Conservation (phyloP, 2,329 filamentous ascomycete species). For the Claviceps arundinis region DNA sequence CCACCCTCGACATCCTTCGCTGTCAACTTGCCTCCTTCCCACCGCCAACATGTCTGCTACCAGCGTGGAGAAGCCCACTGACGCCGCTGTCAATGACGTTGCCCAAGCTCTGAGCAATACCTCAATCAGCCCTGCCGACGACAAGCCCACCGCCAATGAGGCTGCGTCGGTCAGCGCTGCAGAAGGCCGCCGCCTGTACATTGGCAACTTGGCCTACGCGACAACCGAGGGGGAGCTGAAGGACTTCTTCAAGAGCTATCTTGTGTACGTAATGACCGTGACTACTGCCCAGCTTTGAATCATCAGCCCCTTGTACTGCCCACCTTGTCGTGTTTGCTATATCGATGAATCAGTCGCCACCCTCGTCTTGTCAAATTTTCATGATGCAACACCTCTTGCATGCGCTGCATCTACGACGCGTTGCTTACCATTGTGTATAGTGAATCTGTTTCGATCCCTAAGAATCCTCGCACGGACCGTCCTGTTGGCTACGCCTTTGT, state of each 20-base stretch:
- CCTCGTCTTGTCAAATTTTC: background rate
- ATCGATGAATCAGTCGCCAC: background rate
- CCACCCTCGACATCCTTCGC: conserved; percentile 23
- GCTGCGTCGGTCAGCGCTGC: conserved; percentile 93
- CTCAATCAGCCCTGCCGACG: conserved; percentile 43
- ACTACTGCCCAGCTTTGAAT: background rate
- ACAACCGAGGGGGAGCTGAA: conserved; percentile 99
- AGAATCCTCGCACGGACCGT: conserved; percentile 97
- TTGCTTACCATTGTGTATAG: conserved; percentile 31
- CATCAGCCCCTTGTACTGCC: background rate
- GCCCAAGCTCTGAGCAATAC: conserved; percentile 62
- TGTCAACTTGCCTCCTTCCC: conserved; percentile 32
- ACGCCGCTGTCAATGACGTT: conserved; percentile 62
- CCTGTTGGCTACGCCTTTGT: conserved; percentile 98
- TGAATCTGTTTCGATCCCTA: conserved; percentile 97
- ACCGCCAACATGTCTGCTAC: conserved; percentile 68
- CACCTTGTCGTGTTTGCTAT: no score
- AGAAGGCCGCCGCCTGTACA: conserved; percentile 98
- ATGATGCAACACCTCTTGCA: background rate
- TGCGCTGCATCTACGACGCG: background rate
- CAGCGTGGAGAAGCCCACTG: conserved; percentile 49
- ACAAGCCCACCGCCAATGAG: conserved; percentile 59
- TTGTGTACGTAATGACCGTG: conserved; percentile 70
- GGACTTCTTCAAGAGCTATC: conserved; percentile 98
- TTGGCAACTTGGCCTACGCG: conserved; percentile 99